These are phyloP conservation scores for Aciculosporium take DNA, from an alignment of 2,329 filamentous ascomycete species.

Conservation along the genomic window DNA sequence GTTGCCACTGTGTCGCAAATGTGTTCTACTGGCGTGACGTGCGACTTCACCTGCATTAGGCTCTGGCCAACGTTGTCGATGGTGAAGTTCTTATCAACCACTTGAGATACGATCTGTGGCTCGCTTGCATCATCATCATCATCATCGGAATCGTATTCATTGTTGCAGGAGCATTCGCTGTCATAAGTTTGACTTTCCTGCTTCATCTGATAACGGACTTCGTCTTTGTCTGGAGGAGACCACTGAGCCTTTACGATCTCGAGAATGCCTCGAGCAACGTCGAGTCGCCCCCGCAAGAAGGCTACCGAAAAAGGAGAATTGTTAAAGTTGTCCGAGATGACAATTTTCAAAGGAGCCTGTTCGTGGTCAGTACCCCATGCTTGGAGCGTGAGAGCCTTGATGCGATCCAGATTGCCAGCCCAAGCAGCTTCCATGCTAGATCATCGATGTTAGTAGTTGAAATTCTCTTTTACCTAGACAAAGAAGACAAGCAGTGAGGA, in stretches of 20 bases:
- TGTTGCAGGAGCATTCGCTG: constrained; percentile 20
- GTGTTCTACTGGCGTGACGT: constrained; percentile 38
- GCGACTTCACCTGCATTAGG: constrained; percentile 53
- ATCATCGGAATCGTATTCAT: constrained; percentile 20
- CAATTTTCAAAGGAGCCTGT: constrained; percentile 48
- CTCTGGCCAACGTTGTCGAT: constrained; percentile 62
- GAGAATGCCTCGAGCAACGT: constrained; percentile 50
- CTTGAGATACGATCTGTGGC: constrained; percentile 34
- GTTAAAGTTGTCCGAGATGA: constrained; percentile 34
- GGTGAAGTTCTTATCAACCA: constrained; percentile 55
- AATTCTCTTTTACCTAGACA: too few relatives aligned
- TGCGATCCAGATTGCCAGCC: constrained; percentile 49
- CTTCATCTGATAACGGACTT: constrained; percentile 34
- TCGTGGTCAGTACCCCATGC: constrained; percentile 40
- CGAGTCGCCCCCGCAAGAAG: constrained; percentile 48
- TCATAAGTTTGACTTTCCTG: constrained; percentile 23
- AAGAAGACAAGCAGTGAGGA: background rate
- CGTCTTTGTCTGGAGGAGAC: constrained; percentile 37
- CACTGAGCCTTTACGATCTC: constrained; percentile 60
- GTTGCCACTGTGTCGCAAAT: constrained; percentile 27
- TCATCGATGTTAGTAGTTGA: background rate
- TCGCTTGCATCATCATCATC: constrained; percentile 23
- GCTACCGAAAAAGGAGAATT: constrained; percentile 55
- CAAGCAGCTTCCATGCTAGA: constrained; percentile 57
- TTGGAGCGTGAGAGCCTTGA: constrained; percentile 49